These are phyloP conservation scores for Pseudonectria foliicola DNA, from an alignment of 2,329 filamentous ascomycete species.

Conservation along the genomic window DNA sequence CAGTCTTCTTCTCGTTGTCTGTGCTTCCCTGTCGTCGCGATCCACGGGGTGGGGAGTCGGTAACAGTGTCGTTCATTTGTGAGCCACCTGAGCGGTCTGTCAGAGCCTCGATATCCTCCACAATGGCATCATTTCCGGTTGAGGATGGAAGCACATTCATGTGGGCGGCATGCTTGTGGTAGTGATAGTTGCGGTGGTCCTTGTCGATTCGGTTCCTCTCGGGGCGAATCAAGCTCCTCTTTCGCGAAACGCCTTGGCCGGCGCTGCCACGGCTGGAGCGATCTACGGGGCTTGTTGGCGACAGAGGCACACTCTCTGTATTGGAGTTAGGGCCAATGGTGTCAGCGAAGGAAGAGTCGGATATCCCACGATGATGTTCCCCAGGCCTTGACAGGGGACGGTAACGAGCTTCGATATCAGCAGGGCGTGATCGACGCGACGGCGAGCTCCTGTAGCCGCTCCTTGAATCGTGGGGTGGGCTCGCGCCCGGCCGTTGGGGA, in stretches of 20 bases:
- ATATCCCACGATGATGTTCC: constrained; percentile 49
- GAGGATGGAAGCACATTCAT: constrained; percentile 88
- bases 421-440: constrained; percentile 56
- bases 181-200: constrained; percentile 92
- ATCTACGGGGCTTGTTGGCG: constrained; percentile 32
- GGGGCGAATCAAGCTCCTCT: constrained; percentile 82
- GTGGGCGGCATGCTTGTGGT: constrained; percentile 86
- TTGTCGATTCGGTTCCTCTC: constrained; percentile 80
- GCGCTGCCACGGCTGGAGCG: constrained; percentile 24
- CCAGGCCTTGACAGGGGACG: constrained; percentile 32
- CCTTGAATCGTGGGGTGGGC: constrained; percentile 53
- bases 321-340: constrained; percentile 50
- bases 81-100: constrained; percentile 45
- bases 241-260: constrained; percentile 49
- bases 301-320: constrained; percentile 49
- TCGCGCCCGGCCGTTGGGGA: constrained; percentile 57
- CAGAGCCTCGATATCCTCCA: constrained; percentile 67
- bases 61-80: constrained; percentile 38
- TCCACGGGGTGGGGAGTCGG: constrained; percentile 36
- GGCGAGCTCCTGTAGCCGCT: constrained; percentile 61
- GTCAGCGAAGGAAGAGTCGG: constrained; percentile 51
- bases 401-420: constrained; percentile 64
- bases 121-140: constrained; percentile 83
- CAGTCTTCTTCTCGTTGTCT: constrained; percentile 26
- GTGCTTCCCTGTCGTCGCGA: constrained; percentile 27